A percentile compares a stretch with the other conserved stretches of the same genome.
Conservation (phyloP, 116 monocot genomes). For the Papilionanthe hybrid region DNA sequence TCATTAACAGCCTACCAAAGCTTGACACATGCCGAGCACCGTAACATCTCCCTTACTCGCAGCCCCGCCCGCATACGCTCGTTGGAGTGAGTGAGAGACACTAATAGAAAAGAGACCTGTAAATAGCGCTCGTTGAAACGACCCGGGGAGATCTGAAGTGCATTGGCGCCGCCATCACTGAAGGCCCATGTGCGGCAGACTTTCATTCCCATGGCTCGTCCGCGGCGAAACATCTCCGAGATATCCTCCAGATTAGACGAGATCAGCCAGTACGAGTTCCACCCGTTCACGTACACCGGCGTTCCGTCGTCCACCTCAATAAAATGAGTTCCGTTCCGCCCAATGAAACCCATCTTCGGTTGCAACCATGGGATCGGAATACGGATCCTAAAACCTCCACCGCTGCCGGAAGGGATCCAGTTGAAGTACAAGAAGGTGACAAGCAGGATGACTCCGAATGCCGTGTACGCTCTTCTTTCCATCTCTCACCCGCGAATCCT, state of each 20-base stretch:
- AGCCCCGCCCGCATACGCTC: neutral
- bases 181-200: constrained; percentile 95
- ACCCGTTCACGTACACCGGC: constrained; percentile 72
- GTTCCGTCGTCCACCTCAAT: constrained; percentile 21
- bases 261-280: constrained; percentile 94
- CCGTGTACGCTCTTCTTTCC: constrained; percentile 33
- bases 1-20: neutral
- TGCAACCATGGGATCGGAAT: constrained; percentile 64
- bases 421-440: constrained; percentile 39
- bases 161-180: constrained; percentile 60
- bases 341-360: constrained; percentile 52
- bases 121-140: constrained; percentile 62
- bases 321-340: constrained; percentile 49
- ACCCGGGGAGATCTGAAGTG: constrained; percentile 80
- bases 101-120: constrained; percentile 32
- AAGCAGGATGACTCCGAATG: constrained; percentile 47
- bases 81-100: neutral
- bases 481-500: neutral
- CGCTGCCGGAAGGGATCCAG: constrained; percentile 19
- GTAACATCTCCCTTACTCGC: neutral
- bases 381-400: constrained; percentile 13
- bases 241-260: constrained; percentile 23
- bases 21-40: too few species aligned
- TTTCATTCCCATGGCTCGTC: constrained; percentile 56
- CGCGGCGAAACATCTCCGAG: constrained; percentile 58